These are phyloP conservation scores for Trebouxiophyceae sp. DNA, from an alignment of 163 green algal genomes.

Conservation along the genomic window DNA sequence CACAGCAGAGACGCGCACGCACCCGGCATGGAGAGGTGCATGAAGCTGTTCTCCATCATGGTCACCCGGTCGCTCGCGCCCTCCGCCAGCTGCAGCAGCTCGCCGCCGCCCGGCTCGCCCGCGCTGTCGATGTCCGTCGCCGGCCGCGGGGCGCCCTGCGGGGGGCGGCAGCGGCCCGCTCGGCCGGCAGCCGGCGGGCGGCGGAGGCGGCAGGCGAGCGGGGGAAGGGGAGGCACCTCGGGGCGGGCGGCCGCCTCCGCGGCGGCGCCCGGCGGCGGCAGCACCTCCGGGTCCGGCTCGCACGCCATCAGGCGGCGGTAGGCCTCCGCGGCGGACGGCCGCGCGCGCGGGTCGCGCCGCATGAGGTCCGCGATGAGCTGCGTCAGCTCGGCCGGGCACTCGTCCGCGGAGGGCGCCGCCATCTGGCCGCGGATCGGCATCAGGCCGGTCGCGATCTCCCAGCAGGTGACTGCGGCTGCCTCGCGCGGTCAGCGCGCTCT, in stretches of 20 bases:
- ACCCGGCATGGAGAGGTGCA: background rate
- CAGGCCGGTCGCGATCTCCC: conserved; percentile 26
- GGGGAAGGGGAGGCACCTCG: background rate
- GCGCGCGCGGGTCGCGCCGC: conserved; percentile 5
- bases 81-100: background rate
- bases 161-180: too few relatives aligned
- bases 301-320: background rate
- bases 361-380: background rate
- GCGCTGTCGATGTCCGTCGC: background rate
- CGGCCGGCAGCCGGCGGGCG: background rate
- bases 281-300: background rate
- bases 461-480: conserved; percentile 24
- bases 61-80: background rate
- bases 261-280: background rate
- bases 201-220: background rate
- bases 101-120: background rate
- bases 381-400: background rate
- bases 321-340: background rate
- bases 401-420: background rate
- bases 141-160: too few relatives aligned
- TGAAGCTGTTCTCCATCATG: background rate
- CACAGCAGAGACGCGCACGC: too few relatives aligned
- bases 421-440: background rate
- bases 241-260: background rate
- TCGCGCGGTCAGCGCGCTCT: background rate